A percentile compares a stretch with the other conserved stretches of the same genome.
Evolutionary conservation across 2,329 filamentous ascomycete species (phyloP).

Genomic region (Aspergillus jensenii): DNA sequence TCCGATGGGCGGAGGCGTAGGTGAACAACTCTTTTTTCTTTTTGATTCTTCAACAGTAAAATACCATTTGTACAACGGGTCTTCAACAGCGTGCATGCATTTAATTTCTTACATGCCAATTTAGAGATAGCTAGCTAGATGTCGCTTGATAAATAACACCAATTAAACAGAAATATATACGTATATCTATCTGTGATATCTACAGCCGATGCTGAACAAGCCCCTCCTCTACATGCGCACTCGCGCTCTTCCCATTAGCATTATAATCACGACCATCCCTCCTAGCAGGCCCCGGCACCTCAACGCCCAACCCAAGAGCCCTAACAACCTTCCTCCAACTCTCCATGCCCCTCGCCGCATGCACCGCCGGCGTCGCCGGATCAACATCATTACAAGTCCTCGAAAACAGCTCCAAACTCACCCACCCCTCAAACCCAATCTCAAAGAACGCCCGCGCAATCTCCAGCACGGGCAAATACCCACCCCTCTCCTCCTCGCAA

Average conservation of each 20-base stretch:
- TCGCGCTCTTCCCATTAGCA: neutral
- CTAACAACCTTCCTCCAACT: constrained; percentile 53
- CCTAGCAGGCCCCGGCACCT: neutral
- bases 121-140: neutral
- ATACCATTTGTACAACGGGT: neutral
- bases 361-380: constrained; percentile 53
- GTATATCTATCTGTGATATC: neutral
- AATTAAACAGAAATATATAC: neutral
- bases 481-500: constrained; percentile 61
- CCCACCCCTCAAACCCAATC: constrained; percentile 64
- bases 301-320: constrained; percentile 12
- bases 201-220: constrained; percentile 21
- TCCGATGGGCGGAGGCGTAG: constrained; percentile 66
- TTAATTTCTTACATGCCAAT: neutral
- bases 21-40: neutral
- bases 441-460: constrained; percentile 64
- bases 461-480: constrained; percentile 65
- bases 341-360: constrained; percentile 52
- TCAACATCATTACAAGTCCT: constrained; percentile 56
- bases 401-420: constrained; percentile 71
- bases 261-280: neutral
- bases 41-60: neutral
- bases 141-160: neutral
- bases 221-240: neutral
- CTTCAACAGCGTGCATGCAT: constrained; percentile 7